phyloP scores from a whole-genome alignment of 768 basidiomycete genomes.

The Arthromyces matolae region DNA sequence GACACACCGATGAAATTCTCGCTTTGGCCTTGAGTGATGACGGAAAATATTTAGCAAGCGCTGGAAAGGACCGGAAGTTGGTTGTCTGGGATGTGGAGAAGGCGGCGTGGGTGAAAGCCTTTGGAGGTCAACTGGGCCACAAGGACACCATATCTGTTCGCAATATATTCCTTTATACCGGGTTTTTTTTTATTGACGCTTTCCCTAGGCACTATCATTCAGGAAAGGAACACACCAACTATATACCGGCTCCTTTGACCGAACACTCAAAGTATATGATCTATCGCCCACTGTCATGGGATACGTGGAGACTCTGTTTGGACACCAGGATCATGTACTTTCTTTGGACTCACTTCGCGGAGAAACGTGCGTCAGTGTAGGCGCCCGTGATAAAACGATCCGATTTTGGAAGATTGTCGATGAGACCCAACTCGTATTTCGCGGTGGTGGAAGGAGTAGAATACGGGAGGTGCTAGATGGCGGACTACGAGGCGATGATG shows the following conservation, averaged over 20 bases:
- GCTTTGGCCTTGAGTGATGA: constrained; percentile 82
- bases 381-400: constrained; percentile 86
- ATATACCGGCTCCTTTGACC: constrained; percentile 78
- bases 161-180: not conserved
- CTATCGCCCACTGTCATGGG: constrained; percentile 69
- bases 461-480: constrained; percentile 81
- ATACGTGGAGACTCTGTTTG: constrained; percentile 94
- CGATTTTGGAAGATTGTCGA: constrained; percentile 97
- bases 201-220: constrained; percentile 60
- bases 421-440: constrained; percentile 92
- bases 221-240: constrained; percentile 73
- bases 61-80: constrained; percentile 77
- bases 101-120: constrained; percentile 72
- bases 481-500: constrained; percentile 58
- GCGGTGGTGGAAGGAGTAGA: constrained; percentile 87
- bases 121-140: constrained; percentile 75
- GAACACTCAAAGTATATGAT: constrained; percentile 88
- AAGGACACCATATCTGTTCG: constrained; percentile 39
- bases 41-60: constrained; percentile 82
- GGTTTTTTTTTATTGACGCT: not conserved
- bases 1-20: constrained; percentile 86
- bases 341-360: constrained; percentile 76
- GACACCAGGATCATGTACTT: constrained; percentile 88
- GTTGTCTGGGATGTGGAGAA: constrained; percentile 84
- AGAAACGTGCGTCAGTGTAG: constrained; percentile 84